Conservation (phyloP, 2,329 filamentous ascomycete genomes). For the Colletotrichum filicis region DNA sequence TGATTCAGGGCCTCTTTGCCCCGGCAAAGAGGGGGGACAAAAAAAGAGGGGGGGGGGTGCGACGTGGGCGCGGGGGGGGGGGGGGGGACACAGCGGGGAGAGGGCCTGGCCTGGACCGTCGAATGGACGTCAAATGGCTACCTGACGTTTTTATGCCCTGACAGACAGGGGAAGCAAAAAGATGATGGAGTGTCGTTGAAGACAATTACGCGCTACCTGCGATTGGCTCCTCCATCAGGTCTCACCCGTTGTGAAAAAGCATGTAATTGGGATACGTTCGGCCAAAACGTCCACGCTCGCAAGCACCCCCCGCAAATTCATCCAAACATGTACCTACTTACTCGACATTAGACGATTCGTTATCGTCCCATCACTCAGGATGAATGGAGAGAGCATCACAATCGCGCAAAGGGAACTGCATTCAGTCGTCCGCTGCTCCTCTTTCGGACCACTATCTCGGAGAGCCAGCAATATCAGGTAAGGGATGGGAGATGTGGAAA, state of each 20-base stretch:
- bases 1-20: no score
- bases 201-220: background rate
- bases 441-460: background rate
- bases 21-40: no score
- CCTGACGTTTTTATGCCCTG: background rate
- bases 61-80: no score
- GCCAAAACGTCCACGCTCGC: background rate
- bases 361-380: background rate
- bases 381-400: background rate
- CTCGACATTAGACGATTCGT: background rate
- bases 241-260: conserved; percentile 4
- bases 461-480: conserved; percentile 10
- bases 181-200: background rate
- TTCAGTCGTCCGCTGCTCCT: background rate
- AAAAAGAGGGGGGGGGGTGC: no score
- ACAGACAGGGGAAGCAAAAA: background rate
- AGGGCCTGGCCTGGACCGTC: background rate
- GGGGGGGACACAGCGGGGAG: background rate
- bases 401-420: background rate
- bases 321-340: background rate
- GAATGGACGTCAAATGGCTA: background rate
- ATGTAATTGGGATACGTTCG: background rate
- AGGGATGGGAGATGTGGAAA: conserved; percentile 1
- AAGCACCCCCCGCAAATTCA: background rate
- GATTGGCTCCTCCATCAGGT: background rate